Evolutionary conservation across 2,329 filamentous ascomycete species (phyloP).

Genomic region (Dactylellina sp.): DNA sequence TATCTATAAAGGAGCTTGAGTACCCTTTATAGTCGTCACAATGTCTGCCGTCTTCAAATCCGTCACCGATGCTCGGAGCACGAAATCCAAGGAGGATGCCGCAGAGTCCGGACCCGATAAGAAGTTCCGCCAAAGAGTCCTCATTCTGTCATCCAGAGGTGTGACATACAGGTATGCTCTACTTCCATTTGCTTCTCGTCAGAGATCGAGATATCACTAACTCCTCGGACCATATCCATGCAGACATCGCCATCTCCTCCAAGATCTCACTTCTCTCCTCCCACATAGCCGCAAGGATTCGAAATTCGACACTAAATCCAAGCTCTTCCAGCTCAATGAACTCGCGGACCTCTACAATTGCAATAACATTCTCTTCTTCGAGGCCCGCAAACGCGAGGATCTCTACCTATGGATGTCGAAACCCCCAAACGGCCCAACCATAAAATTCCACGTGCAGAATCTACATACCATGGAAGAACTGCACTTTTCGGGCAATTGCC

Average conservation of each 20-base stretch:
- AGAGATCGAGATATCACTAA: conserved; percentile 35
- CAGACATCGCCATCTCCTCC: conserved; percentile 91
- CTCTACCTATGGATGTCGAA: conserved; percentile 94
- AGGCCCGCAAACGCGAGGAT: conserved; percentile 93
- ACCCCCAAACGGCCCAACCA: conserved; percentile 82
- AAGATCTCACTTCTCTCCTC: conserved; percentile 87
- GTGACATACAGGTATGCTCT: conserved; percentile 93
- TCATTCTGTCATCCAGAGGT: conserved; percentile 91
- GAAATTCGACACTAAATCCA: conserved; percentile 96
- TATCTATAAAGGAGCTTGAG: neutral
- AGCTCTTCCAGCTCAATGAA: conserved; percentile 84
- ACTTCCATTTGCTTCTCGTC: conserved; percentile 56
- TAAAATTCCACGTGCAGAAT: conserved; percentile 83
- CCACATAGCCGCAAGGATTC: conserved; percentile 94
- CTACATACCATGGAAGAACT: conserved; percentile 97
- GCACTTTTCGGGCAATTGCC: conserved; percentile 94
- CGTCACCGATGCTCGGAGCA: conserved; percentile 72
- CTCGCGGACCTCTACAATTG: conserved; percentile 84
- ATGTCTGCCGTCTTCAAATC: conserved; percentile 83
- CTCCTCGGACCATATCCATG: conserved; percentile 7
- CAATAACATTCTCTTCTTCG: conserved; percentile 95
- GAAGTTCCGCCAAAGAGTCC: conserved; percentile 79
- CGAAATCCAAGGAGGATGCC: conserved; percentile 67
- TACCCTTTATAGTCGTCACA: conserved; percentile 59
- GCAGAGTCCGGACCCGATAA: conserved; percentile 66